Evolutionary conservation across 495 filamentous ascomycete genomes (phyloP).

Genomic region (Daldinia caldariorum): DNA sequence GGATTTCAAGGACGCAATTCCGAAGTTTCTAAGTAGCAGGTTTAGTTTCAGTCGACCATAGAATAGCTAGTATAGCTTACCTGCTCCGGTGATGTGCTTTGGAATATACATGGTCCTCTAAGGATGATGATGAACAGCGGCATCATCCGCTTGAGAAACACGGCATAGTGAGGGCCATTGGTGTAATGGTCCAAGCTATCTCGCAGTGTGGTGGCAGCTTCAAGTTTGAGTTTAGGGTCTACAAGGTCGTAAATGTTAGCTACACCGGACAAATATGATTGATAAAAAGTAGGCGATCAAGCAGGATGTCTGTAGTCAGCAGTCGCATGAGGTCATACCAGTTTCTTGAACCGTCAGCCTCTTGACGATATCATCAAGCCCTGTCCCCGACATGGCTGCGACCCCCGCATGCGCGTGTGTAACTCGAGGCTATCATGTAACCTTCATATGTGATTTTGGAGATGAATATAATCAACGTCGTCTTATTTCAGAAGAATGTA

Average conservation of each 20-base stretch:
- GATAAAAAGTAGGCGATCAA: neutral
- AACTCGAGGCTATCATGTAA: constrained; percentile 14
- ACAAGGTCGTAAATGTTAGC: constrained; percentile 27
- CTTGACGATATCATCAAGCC: constrained; percentile 64
- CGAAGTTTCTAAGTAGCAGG: constrained; percentile 75
- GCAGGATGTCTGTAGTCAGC: neutral
- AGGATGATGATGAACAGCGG: constrained; percentile 90
- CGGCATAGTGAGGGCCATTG: constrained; percentile 67
- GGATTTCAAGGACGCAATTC: constrained; percentile 90
- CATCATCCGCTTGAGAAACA: constrained; percentile 85
- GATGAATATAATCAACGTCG: too few relatives aligned
- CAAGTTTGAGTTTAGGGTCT: constrained; percentile 81
- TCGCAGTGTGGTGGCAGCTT: constrained; percentile 80
- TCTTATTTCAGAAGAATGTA: neutral
- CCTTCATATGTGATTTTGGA: neutral
- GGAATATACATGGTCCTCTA: constrained; percentile 88
- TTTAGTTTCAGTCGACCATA: constrained; percentile 32
- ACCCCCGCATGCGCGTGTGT: constrained; percentile 39
- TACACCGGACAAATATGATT: neutral
- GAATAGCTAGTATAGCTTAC: constrained; percentile 49
- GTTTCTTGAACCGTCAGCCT: constrained; percentile 62
- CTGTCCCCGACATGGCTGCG: constrained; percentile 61
- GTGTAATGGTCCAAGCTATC: constrained; percentile 81
- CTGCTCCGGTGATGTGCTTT: constrained; percentile 86
- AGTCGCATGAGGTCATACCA: constrained; percentile 49